Base-by-base conservation (phyloP, 345 rosid genomes). In the Euphorbia peplus region DNA sequence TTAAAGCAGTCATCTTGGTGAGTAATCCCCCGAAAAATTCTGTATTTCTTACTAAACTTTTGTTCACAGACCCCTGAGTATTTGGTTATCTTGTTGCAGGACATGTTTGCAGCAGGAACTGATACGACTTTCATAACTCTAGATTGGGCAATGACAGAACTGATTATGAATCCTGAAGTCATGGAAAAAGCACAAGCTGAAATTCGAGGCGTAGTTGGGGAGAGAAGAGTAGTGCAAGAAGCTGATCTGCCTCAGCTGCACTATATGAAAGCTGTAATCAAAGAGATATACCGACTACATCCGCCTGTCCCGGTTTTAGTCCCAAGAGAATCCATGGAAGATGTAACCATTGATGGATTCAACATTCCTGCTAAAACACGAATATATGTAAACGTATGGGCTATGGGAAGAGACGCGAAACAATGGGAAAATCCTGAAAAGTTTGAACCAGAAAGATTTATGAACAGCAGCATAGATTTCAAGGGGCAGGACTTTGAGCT, bases 121-220 rank as follows among this genome's bases (percentile, higher is more conserved):
- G 75, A 65, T 65, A 65, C 75, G 32, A 72, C 66, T 18, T 72
- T 57, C 52, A 72, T 65, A 46, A 72, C 60, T 4, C 75, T 72
- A 32, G 75, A 72, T n/a, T 72, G 75, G 75, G 63, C 75, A 21
- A 72, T 72, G 70, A 65, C 75, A 30, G 75, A 72, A 60, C 65
- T 72, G 19, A 57, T 57, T 26, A 72, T 72, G 75, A 72, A 57
- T 56, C 75, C 70, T 8, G 9, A 29, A 57, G 22, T 47, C 59
- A 65, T 72, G 75, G 60, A 64, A 32, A 72, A 65, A 65, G 75
- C 65, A 58, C 75, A 72, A 65, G 75, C 70, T 18, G 75, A 72
- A 62, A 62, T 72, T 14, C 60, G 60, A 25, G 13, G 54, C 15
- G 32, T 59, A 7, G 53, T 59, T 16, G 71, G 71, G 10, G 60